Base-by-base conservation (phyloP, 2,329 filamentous ascomycete genomes). In the Xylariaceae sp. region DNA sequence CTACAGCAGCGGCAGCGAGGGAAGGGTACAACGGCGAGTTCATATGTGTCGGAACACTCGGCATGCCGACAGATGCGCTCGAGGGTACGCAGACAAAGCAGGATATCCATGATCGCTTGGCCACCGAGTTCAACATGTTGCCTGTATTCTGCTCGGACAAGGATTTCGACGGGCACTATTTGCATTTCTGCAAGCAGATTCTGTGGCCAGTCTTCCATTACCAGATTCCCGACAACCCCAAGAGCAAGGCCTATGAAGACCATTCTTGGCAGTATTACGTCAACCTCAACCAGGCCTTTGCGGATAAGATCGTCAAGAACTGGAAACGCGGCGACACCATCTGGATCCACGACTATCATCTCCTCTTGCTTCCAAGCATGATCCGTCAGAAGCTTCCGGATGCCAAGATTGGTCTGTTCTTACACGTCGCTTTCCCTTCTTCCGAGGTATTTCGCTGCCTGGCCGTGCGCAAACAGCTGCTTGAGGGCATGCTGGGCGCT, bases 151-250 rank as follows among this genome's bases (percentile, higher is more conserved):
- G 90, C 73, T 89, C 86, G 61, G 93, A 97, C 76, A 91, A 88
- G 71, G 92, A 97, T 74, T 92, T 97, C 71, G 89, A 97, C 69
- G 92, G 92, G 1, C 92, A 96, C 75, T 97, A 97, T 71, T 85
- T 88, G 10, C 92, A 97, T 75, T 97, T 94, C 73, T 97, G 92
- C 86, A 97, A 97, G 78, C 91, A 93, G 71, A 96, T 97, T 57
- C 80, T 97, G 5, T 97, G 93, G 93, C 93, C 93, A 1, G 92
- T 97, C 61, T 96, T 97, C 74, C 92, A 97, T 75, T 97, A 97
- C 73, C 92, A 97, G 74, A 96, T 97, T 61, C 94, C 93, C 0
- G 94, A 97, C 72, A 95, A 96, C 71, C 93, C 93, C 30, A 96
- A 96, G 80, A 97, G 92, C 84, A 97, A 97, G 74, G 93, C 93